Conservation (phyloP, 805 yeast species). For the Candida rishiriensis region DNA sequence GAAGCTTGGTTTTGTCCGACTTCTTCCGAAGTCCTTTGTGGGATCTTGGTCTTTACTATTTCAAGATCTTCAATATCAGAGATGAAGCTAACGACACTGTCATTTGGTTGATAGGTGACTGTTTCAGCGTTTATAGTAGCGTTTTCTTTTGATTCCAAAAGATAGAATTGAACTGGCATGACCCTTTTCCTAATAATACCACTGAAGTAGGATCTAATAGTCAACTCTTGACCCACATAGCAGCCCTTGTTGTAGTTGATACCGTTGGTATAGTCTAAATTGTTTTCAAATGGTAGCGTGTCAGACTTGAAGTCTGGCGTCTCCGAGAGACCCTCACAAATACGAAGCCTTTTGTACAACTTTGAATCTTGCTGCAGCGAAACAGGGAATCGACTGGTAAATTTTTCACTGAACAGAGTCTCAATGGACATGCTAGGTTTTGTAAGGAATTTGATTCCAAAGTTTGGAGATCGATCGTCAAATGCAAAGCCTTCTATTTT, state of each 20-base stretch:
- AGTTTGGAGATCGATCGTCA: slow-evolving; percentile 65
- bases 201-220: slow-evolving; percentile 79
- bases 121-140: slow-evolving; percentile 1
- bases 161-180: slow-evolving; percentile 55
- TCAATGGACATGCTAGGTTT: slow-evolving; percentile 17
- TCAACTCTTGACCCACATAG: slow-evolving; percentile 93
- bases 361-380: slow-evolving; percentile 9
- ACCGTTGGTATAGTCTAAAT: slow-evolving; percentile 77
- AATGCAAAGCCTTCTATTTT: slow-evolving; percentile 45
- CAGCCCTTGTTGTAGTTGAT: slow-evolving; percentile 90
- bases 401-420: slow-evolving; percentile 9
- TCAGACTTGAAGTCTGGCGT: slow-evolving; percentile 44
- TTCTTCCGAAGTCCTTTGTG: background rate
- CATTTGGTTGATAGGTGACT: slow-evolving; percentile 3
- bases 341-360: slow-evolving; percentile 40
- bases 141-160: slow-evolving; percentile 6
- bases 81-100: slow-evolving; percentile 2
- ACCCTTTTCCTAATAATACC: slow-evolving; percentile 82
- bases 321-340: slow-evolving; percentile 50
- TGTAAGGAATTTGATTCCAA: slow-evolving; percentile 55
- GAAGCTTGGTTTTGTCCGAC: background rate
- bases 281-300: slow-evolving; percentile 76
- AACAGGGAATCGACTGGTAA: slow-evolving; percentile 3
- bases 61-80: slow-evolving; percentile 14
- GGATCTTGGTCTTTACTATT: slow-evolving; percentile 6